Base-by-base conservation (phyloP, 805 yeast genomes). In the Torulaspora maleeae region DNA sequence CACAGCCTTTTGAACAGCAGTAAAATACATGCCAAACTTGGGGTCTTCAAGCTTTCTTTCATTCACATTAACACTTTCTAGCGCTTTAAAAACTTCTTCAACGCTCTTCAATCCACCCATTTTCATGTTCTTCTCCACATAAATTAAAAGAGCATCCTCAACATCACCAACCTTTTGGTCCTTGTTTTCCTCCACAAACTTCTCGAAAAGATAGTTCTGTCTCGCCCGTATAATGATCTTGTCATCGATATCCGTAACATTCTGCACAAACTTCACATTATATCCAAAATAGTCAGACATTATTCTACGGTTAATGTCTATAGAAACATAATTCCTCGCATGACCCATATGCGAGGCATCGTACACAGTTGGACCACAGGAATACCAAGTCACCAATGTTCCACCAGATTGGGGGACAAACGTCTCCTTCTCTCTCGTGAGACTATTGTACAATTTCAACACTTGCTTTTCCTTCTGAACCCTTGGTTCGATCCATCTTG, bases 181-280 rank as follows among this genome's bases (percentile, higher is more conserved):
- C 8, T 59, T 53, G 36, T 68, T 57, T 24, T 60, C 57, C 17
- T 59, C 53, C 11, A 72, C 63, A 56, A 77, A 85, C 53, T 81
- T 68, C 32, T 83, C 84, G 59, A 85, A 90, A 27, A 93, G 70
- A 64, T 82, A 82, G 57, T 79, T 82, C 61, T 93, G 97, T 65
- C 99, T 82, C 3, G 96, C 98, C 49, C 96, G 84, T 35, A 93
- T 70, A 58, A 93, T 93, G 67, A 93, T 93, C 68, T 93, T 93
- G 67, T 93, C 99, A 66, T 93, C 99, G 49, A 93, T 89, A 66
- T 93, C 99, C n/a, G 99, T 93, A 47, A 93, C 97, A 63, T 93
- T 93, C 70, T 93, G 99, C 36, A 93, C 89, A 68, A 90, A 93
- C 38, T 74, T 76, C 36, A 93, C 78, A 55, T 87, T 81, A 68